A percentile compares a stretch with the other conserved stretches of the same genome.
phyloP scores from a whole-genome alignment of 2,329 filamentous ascomycete genomes.

The Grosmannia serpens region DNA sequence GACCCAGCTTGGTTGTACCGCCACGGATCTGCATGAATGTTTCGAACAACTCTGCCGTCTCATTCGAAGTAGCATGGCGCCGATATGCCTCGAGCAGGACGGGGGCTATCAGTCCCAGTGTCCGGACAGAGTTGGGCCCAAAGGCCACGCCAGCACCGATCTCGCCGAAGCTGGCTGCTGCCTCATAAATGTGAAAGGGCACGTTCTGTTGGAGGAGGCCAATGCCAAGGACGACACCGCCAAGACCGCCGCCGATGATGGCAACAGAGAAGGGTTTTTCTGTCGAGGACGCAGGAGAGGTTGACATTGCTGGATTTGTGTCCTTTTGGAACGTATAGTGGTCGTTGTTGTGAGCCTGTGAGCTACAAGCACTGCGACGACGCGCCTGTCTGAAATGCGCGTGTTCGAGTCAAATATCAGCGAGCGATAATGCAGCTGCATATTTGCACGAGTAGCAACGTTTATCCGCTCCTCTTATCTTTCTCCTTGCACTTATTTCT shows the following conservation, averaged over 20 bases:
- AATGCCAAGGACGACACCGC: constrained; percentile 22
- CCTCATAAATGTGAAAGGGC: constrained; percentile 16
- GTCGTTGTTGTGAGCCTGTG: too few species aligned
- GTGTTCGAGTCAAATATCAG: too few species aligned
- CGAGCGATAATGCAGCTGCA: too few species aligned
- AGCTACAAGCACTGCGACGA: too few species aligned
- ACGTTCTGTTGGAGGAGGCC: constrained; percentile 20
- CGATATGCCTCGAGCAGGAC: constrained; percentile 11
- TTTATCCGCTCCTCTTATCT: too few species aligned
- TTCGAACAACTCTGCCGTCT: not conserved
- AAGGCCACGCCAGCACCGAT: constrained; percentile 22
- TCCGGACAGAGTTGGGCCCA: constrained; percentile 19
- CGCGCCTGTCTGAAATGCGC: too few species aligned
- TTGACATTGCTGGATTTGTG: not conserved
- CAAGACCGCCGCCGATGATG: constrained; percentile 26
- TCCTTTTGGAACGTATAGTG: too few species aligned
- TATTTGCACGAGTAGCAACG: too few species aligned
- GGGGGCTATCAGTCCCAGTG: constrained; percentile 19
- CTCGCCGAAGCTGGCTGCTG: constrained; percentile 20
- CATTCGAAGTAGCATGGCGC: not conserved
- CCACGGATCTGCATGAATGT: not conserved
- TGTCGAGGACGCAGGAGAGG: not conserved
- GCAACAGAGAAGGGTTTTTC: constrained; percentile 15
- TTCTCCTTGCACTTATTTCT: too few species aligned
- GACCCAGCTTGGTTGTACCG: not conserved